phyloP scores from a whole-genome alignment of 169 alveolate species.

The Cryptosporidium tyzzeri region DNA sequence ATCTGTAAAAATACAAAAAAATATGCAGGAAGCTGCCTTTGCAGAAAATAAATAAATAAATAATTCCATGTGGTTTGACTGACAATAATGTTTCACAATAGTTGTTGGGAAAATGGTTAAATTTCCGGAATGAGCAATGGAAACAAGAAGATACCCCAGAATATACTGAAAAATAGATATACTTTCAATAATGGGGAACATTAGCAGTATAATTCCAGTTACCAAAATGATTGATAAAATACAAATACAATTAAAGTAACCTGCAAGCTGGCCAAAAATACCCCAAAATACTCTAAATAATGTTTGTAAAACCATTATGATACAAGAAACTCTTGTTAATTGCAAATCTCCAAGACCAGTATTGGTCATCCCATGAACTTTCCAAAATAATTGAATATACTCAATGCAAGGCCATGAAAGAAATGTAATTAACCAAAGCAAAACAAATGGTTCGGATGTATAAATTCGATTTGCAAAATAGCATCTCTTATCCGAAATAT shows the following conservation, averaged over 20 bases:
- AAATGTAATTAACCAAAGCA: constrained; percentile 64
- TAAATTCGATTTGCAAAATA: background rate
- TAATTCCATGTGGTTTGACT: background rate
- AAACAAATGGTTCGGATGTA: constrained; percentile 29
- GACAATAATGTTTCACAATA: background rate
- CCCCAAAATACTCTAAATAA: constrained; percentile 59
- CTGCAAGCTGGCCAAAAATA: constrained; percentile 33
- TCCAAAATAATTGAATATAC: constrained; percentile 58
- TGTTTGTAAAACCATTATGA: constrained; percentile 22
- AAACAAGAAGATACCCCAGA: constrained; percentile 41
- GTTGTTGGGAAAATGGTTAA: constrained; percentile 45
- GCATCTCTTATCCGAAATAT: background rate
- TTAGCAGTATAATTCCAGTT: constrained; percentile 18
- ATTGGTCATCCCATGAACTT: constrained; percentile 44
- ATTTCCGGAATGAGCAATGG: constrained; percentile 71
- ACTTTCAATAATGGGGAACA: constrained; percentile 46
- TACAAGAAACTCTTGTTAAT: constrained; percentile 47
- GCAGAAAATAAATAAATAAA: constrained; percentile 51
- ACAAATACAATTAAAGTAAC: constrained; percentile 47
- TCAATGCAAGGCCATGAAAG: constrained; percentile 63
- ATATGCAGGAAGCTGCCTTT: constrained; percentile 33
- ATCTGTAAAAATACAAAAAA: constrained; percentile 45
- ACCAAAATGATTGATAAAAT: constrained; percentile 27
- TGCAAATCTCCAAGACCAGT: constrained; percentile 51
- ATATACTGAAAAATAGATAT: constrained; percentile 23